phyloP scores from a whole-genome alignment of 169 alveolate species.

The Eimeria maxima region DNA sequence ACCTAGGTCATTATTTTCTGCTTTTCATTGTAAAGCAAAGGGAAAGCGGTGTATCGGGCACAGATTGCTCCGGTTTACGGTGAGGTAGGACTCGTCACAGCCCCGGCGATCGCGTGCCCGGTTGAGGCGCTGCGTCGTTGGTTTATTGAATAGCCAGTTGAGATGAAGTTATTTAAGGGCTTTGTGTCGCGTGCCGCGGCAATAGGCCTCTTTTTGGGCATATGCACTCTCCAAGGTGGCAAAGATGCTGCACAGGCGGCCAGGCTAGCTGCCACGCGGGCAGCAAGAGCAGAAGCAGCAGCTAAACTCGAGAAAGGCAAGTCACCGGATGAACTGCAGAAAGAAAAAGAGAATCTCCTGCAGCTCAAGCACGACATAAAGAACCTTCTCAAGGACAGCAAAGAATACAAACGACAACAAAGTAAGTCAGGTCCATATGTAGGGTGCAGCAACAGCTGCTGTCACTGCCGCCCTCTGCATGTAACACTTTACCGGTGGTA shows the following conservation, averaged over 20 bases:
- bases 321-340: slow-evolving; percentile 42
- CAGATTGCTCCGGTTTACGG: not conserved
- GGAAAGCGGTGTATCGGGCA: slow-evolving; percentile 22
- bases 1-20: not conserved
- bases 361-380: not conserved
- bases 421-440: not conserved
- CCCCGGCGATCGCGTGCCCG: not conserved
- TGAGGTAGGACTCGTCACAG: not conserved
- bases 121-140: not conserved
- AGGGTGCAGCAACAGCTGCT: not conserved
- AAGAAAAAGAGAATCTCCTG: slow-evolving; percentile 24
- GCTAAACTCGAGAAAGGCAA: slow-evolving; percentile 18
- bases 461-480: not conserved
- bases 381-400: slow-evolving; percentile 23
- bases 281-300: slow-evolving; percentile 62
- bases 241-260: slow-evolving; percentile 55
- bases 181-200: not conserved
- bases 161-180: not conserved
- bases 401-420: slow-evolving; percentile 6
- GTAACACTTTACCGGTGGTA: not conserved
- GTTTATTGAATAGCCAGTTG: not conserved
- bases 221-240: slow-evolving; percentile 1
- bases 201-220: not conserved
- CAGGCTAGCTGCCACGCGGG: slow-evolving; percentile 54
- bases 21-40: not conserved